Evolutionary conservation across 495 filamentous ascomycete species (phyloP).

Genomic region (Neurospora sp.): DNA sequence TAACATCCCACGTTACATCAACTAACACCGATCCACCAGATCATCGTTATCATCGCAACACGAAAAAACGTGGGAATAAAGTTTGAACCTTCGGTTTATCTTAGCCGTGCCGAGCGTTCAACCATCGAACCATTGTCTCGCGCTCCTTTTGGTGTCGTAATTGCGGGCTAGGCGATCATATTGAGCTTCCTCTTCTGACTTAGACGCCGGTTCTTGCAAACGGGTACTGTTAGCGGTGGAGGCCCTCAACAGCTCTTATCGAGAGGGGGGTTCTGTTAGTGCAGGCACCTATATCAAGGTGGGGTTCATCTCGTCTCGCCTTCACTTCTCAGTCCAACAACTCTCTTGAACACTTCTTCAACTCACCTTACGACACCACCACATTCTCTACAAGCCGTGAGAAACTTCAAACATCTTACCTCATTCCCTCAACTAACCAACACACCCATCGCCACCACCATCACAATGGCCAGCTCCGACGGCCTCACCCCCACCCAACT

Average conservation of each 20-base stretch:
- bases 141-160: neutral
- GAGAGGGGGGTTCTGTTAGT: neutral
- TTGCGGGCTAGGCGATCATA: neutral
- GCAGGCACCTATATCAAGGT: neutral
- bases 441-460: too few species aligned
- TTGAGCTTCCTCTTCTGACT: neutral
- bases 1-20: neutral
- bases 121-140: neutral
- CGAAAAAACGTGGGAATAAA: neutral
- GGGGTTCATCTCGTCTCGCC: too few species aligned
- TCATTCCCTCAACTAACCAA: too few species aligned
- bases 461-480: neutral
- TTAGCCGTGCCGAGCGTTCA: neutral
- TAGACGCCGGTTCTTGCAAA: neutral
- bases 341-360: neutral
- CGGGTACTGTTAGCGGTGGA: neutral
- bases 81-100: neutral
- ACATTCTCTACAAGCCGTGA: neutral
- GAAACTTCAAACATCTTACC: neutral
- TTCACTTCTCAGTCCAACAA: too few species aligned
- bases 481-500: slow-evolving; percentile 68
- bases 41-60: neutral
- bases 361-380: neutral
- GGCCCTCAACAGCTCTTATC: neutral
- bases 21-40: neutral